Conservation (phyloP, 805 yeast species). For the Ogataea zsoltii region DNA sequence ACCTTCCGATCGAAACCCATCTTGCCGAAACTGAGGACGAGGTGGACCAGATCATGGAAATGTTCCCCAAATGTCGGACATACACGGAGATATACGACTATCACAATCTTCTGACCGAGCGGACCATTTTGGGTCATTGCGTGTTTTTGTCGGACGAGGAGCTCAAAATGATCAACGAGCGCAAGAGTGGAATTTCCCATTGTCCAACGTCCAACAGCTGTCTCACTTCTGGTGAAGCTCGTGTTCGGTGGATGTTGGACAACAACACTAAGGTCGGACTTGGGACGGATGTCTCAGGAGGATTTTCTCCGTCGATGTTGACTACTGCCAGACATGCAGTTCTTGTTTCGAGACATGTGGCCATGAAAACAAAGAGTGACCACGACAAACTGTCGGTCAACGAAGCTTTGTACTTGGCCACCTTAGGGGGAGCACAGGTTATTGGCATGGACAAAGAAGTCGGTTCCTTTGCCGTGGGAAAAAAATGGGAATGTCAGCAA, state of each 20-base stretch:
- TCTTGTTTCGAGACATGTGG: slow-evolving; percentile 63
- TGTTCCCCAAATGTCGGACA: slow-evolving; percentile 67
- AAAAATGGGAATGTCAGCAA: slow-evolving; percentile 78
- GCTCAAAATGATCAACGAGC: slow-evolving; percentile 49
- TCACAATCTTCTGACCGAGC: slow-evolving; percentile 53
- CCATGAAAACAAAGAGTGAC: slow-evolving; percentile 50
- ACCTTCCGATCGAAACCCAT: slow-evolving; percentile 80
- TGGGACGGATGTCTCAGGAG: slow-evolving; percentile 76
- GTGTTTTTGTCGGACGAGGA: slow-evolving; percentile 69
- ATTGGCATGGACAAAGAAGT: slow-evolving; percentile 52
- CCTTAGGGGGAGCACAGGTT: slow-evolving; percentile 83
- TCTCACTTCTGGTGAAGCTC: slow-evolving; percentile 83
- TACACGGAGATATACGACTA: slow-evolving; percentile 76
- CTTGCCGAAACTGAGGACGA: slow-evolving; percentile 75
- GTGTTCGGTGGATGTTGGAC: slow-evolving; percentile 63
- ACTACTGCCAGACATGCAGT: slow-evolving; percentile 65
- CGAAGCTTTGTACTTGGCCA: slow-evolving; percentile 75
- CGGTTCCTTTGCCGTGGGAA: slow-evolving; percentile 75
- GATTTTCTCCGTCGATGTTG: slow-evolving; percentile 61
- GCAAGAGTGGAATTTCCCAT: slow-evolving; percentile 72
- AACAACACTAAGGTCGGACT: slow-evolving; percentile 70
- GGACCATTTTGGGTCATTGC: slow-evolving; percentile 84
- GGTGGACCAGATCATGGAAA: slow-evolving; percentile 62
- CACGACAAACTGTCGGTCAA: slow-evolving; percentile 52
- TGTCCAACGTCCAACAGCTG: slow-evolving; percentile 89